Conservation (phyloP, 2,329 filamentous ascomycete genomes). For the Periconia digitata region DNA sequence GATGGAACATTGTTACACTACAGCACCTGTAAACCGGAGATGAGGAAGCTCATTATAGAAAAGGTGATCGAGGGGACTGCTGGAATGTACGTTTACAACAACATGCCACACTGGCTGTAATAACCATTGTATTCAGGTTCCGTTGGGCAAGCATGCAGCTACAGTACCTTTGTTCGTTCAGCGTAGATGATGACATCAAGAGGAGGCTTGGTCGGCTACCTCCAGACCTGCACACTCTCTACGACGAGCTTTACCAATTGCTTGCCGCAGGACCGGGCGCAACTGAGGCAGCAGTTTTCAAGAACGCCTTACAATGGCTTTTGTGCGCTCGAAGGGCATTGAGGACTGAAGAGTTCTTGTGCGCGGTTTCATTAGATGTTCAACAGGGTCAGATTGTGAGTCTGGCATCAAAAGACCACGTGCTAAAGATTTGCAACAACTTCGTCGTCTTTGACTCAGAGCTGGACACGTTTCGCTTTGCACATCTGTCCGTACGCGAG, state of each 20-base stretch:
- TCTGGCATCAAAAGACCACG: conserved; percentile 10
- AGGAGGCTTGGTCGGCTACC: conserved; percentile 24
- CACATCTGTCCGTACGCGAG: conserved; percentile 36
- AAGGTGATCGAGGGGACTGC: conserved; percentile 20
- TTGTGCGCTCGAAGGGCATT: conserved; percentile 17
- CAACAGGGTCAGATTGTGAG: background rate
- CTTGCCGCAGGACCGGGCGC: conserved; percentile 3
- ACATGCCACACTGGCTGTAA: conserved; percentile 1
- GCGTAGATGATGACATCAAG: conserved; percentile 21
- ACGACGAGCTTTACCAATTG: conserved; percentile 9
- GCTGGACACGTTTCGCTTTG: conserved; percentile 29
- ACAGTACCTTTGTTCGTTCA: conserved; percentile 24
- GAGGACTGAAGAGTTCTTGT: conserved; percentile 15
- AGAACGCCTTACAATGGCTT: conserved; percentile 21
- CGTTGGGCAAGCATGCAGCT: conserved; percentile 35
- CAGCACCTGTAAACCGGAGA: conserved; percentile 10
- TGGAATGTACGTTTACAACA: conserved; percentile 29
- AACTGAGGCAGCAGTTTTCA: conserved; percentile 5
- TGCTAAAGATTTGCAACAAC: conserved; percentile 29
- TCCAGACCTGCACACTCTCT: conserved; percentile 11
- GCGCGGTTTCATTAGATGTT: conserved; percentile 9
- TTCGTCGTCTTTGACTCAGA: conserved; percentile 28
- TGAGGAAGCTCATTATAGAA: conserved; percentile 20
- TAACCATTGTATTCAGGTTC: conserved; percentile 27
- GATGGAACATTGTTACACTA: conserved; percentile 12